These are phyloP conservation scores for Salvia sclarea DNA, from an alignment of 305 asterid species.

Conservation along the genomic window DNA sequence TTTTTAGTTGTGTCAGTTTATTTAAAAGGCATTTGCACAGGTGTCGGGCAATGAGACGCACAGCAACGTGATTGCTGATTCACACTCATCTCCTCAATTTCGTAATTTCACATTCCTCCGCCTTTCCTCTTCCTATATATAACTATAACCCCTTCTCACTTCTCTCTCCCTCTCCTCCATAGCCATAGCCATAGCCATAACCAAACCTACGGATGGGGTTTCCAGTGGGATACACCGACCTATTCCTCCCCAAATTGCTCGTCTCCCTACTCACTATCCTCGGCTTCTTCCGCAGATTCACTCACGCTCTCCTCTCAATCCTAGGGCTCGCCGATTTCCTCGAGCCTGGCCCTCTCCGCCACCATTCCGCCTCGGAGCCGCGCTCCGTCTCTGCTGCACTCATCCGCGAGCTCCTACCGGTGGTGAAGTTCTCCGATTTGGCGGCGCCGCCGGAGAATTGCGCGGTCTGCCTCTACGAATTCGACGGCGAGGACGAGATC, in stretches of 20 bases:
- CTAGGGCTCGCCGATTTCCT: slow-evolving; percentile 55
- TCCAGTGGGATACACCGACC: slow-evolving; percentile 63
- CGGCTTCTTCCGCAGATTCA: slow-evolving; percentile 45
- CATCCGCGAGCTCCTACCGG: slow-evolving; percentile 72
- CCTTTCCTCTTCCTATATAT: no score
- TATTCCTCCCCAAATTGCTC: slow-evolving; percentile 59
- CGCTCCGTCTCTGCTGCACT: slow-evolving; percentile 51
- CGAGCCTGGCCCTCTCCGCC: slow-evolving; percentile 42
- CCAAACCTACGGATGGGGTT: slow-evolving; percentile 72
- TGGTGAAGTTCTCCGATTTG: slow-evolving; percentile 61
- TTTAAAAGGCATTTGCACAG: not conserved
- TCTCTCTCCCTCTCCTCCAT: not conserved
- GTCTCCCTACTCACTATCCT: slow-evolving; percentile 50
- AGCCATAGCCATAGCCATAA: not conserved
- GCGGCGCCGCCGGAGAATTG: slow-evolving; percentile 58
- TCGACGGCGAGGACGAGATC: slow-evolving; percentile 64
- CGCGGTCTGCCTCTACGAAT: slow-evolving; percentile 68
- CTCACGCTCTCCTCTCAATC: slow-evolving; percentile 33
- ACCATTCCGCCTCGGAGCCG: slow-evolving; percentile 16
- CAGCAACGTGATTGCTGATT: not conserved
- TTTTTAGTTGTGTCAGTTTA: not conserved
- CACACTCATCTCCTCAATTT: not conserved
- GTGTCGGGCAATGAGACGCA: not conserved
- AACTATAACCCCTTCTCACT: not conserved
- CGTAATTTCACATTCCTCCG: no score